Evolutionary conservation across 2,329 filamentous ascomycete species (phyloP), one percentile per base, ranked within the genome.

Genomic region (Teratosphaeria viscida): DNA sequence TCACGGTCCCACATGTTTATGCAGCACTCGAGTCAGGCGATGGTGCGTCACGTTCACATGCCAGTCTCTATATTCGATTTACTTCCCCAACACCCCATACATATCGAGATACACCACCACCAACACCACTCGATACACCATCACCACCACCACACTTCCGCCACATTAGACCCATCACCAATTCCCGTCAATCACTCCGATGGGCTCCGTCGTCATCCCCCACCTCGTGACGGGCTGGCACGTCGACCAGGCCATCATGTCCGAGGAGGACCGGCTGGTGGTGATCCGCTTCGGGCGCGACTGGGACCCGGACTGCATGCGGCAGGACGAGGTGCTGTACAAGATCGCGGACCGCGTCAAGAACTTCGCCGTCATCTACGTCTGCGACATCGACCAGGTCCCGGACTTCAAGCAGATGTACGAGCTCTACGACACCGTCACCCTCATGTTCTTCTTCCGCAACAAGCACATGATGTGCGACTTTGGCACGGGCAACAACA

Each of bases 401-500:
- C 89, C 89, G 59, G 90, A 95, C 74, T 96, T 96, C 79, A 96
- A 94, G 73, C 85, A 88, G 70, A 97, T 97, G 92, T 96, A 96
- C 80, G 85, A 80, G 69, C 69, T 75, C 54, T 76, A 94, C 79
- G 89, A 99, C 72, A 86, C 91, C 0, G 90, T 92, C 77, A 95
- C 94, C 2, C 86, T 97, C 75, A 96, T 96, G 89, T 95, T 90
- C 80, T 96, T 96, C 81, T 96, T 92, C 80, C 85, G 92, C 63
- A 99, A 99, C 74, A 99, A 99, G 75, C 91, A 96, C 77, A 97
- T 97, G 85, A 95, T 95, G 89, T 90, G 89, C 74, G 92, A 97
- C 83, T 91, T 96, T 67, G 92, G 92, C 54, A 99, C 94, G 1
- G 94, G 94, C 65, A 96, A 99, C 78, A 99, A 99, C 76, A 99